A percentile compares a stretch with the other conserved stretches of the same genome.
Evolutionary conservation across 2,329 filamentous ascomycete genomes (phyloP).

Genomic region (Biscogniauxia sp.): DNA sequence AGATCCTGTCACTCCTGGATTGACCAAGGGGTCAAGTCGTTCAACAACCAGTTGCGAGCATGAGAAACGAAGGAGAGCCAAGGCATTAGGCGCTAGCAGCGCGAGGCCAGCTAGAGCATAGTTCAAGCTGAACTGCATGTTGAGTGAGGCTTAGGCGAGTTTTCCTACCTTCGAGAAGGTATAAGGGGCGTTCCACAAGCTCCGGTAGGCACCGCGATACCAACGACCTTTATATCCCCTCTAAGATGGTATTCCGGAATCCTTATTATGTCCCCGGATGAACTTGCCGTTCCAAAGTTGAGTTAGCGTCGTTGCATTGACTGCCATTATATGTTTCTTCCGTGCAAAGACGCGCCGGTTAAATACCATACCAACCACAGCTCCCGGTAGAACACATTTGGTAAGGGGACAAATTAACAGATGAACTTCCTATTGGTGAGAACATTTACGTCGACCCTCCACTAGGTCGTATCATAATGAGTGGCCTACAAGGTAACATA

Average conservation of each 20-base stretch:
- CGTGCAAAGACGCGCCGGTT: slow-evolving; percentile 1
- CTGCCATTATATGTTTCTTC: neutral
- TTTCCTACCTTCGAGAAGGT: neutral
- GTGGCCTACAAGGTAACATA: neutral
- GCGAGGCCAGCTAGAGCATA: slow-evolving; percentile 1
- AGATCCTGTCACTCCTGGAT: slow-evolving; percentile 24
- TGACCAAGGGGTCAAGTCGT: slow-evolving; percentile 27
- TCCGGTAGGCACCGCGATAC: neutral
- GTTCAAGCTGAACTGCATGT: slow-evolving; percentile 12
- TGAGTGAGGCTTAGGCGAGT: neutral
- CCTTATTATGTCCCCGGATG: neutral
- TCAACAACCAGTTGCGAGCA: slow-evolving; percentile 29
- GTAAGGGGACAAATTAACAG: neutral
- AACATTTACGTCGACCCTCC: neutral
- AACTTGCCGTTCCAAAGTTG: neutral
- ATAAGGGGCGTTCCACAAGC: neutral
- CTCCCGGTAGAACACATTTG: neutral
- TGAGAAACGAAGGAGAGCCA: slow-evolving; percentile 26
- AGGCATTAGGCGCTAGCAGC: slow-evolving; percentile 6
- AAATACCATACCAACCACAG: neutral
- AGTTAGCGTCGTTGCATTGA: neutral
- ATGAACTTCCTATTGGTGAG: neutral
- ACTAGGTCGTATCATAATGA: neutral
- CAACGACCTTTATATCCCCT: neutral
- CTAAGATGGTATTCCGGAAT: neutral